Percentiles rank a stretch among this genome's conserved stretches.
These are phyloP conservation scores for Scenedesmus sp. DNA, from an alignment of 163 green algal species.

Conservation along the genomic window DNA sequence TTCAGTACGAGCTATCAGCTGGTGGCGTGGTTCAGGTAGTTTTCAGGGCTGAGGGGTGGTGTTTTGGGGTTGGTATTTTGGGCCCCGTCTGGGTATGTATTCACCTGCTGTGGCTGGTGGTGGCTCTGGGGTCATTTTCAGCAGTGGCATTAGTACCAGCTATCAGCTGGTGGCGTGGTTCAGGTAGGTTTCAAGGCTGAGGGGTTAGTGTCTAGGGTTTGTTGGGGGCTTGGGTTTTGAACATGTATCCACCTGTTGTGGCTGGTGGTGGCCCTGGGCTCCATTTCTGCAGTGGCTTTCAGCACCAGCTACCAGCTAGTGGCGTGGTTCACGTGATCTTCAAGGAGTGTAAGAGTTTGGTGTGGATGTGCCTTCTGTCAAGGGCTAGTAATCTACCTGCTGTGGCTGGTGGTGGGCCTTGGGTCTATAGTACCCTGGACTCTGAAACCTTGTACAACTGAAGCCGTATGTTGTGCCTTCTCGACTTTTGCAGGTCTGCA, in stretches of 20 bases:
- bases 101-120: conserved; percentile 66
- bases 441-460: too few relatives aligned
- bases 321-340: conserved; percentile 66
- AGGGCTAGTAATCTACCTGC: too few relatives aligned
- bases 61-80: neutral
- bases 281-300: conserved; percentile 79
- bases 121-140: conserved; percentile 66
- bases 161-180: conserved; percentile 86
- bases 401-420: too few relatives aligned
- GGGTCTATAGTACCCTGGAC: too few relatives aligned
- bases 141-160: conserved; percentile 78
- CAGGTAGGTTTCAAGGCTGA: conserved; percentile 18
- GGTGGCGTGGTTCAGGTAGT: conserved; percentile 73
- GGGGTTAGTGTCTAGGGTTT: too few relatives aligned
- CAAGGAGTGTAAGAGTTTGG: too few relatives aligned
- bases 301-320: conserved; percentile 85
- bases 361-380: too few relatives aligned
- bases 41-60: neutral
- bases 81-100: neutral
- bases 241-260: conserved; percentile 60
- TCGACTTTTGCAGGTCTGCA: conserved; percentile 66
- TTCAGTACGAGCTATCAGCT: conserved; percentile 88
- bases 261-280: conserved; percentile 63
- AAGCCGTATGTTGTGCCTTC: too few relatives aligned
- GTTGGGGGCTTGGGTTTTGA: too few relatives aligned